Base-by-base conservation (phyloP, 306 rosid species). In the Inga leiocalycina region DNA sequence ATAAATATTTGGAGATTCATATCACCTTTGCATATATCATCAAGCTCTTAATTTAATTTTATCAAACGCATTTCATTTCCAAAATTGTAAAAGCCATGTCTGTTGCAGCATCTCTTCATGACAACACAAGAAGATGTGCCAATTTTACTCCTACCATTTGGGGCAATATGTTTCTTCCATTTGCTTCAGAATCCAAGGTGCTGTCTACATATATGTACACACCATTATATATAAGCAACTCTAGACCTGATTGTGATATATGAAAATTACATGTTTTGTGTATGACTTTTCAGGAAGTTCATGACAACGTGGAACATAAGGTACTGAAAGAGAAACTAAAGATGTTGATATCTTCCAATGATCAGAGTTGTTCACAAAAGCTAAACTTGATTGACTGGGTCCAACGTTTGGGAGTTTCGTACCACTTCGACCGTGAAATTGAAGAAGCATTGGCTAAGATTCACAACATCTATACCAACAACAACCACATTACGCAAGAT, bases 361-460 rank as follows among this genome's bases (percentile, higher is more conserved):
- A 11, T 24, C 15, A 10, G 35, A 22, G 35, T 24, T 16, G 3
- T 30, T 10, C 16, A 24, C 7, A 22, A 19, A 61, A 10, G 13
- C 67, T 24, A 3, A 11, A 24, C 16, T 24, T 61, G 11, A 61
- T 61, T 22, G 35, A 61, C 16, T 61, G 10, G 4, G 16, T 24
- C 67, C 35, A 61, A 22, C 67, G 35, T 24, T 61, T 61, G 16
- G 67, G 67, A 8, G 67, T 61, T 13, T 22, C 35, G 11, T 22
- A 61, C 16, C 67, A 61, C 32, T 61, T 61, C 10, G 35, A 22
- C 2, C 66, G 10, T 2, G 91, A 87, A 46, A 82, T 88, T 22
- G 79, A 65, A 5, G 30, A 66, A 32, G 14, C 75, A 15, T 44
- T 90, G 67, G 44, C 77, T 11, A 76, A 56, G 46, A 44, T 87